Evolutionary conservation across 164 flowering plant species (phyloP), one percentile per base, ranked within the genome.

Genomic region (Saururus chinensis): DNA sequence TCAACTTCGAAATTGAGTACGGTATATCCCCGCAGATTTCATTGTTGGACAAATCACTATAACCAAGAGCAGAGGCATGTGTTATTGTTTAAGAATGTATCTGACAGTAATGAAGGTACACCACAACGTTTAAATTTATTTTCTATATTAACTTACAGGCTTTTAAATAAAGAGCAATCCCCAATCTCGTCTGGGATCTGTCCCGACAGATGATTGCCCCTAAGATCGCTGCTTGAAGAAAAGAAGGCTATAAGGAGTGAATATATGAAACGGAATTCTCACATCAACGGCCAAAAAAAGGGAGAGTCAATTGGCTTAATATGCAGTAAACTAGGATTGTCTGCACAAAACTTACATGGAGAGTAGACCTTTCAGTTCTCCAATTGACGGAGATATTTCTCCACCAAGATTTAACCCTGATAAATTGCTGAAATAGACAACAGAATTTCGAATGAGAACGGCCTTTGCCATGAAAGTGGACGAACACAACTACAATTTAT

Each of bases 141-240:
- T 17, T 45, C 49, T 8, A 17, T 24, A n/a, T 61, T 0, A 26
- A 71, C 89, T 80, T 77, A 87, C 95, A 89, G 55, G 75, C 65
- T 74, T 56, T 58, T 77, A 75, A 88, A 63, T 21, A 82, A 82
- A 16, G 84, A 73, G 71, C 91, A 88, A 37, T 81, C 91, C 20
- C 95, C 95, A 60, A 88, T 82, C 71, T 84, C 95, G 73, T 88
- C 95, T 17, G 95, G 95, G 60, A 88, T 85, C 68, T 88, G 95
- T 41, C 95, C 95, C 0, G 87, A 78, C 8, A 88, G 80, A 24
- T 62, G 78, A 65, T 85, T 89, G 42, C 82, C 86, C 48, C 76
- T 75, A 19, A 89, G 69, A 64, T 89, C 92, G 60, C 96, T 89
- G 77, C 40, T 35, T 40, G 10, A 69, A 21, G 21, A 69, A 49